phyloP scores from a whole-genome alignment of 352 stramenopile genomes.

The Phytophthora pisi region DNA sequence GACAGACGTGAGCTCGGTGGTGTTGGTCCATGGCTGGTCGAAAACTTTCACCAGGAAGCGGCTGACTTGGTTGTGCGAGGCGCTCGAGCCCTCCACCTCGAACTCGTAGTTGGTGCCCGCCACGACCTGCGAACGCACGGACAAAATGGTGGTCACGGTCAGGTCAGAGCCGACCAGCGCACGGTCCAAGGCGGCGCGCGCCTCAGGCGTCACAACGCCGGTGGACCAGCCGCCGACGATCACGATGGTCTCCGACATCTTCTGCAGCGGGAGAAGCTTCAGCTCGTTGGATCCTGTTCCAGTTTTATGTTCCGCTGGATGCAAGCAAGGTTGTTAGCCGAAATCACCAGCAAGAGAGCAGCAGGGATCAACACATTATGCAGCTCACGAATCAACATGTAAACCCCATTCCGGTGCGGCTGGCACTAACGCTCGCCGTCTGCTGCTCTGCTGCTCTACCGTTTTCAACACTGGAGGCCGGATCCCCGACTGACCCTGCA shows the following conservation, averaged over 20 bases:
- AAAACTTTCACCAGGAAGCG: constrained; percentile 39
- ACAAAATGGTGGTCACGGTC: constrained; percentile 31
- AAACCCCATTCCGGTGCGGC: constrained; percentile 14
- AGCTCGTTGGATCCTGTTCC: constrained; percentile 2
- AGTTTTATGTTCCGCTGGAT: constrained; percentile 13
- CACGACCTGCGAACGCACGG: constrained; percentile 44
- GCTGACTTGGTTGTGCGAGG: constrained; percentile 20
- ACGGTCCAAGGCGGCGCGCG: constrained; percentile 27
- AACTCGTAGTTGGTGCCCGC: constrained; percentile 52
- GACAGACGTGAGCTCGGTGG: constrained; percentile 35
- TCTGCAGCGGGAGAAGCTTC: constrained; percentile 2
- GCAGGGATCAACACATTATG: constrained; percentile 6
- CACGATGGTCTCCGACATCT: not conserved
- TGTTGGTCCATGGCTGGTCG: constrained; percentile 40
- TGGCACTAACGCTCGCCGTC: not conserved
- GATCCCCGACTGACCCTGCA: not conserved
- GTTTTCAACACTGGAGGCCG: constrained; percentile 2
- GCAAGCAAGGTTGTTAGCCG: constrained; percentile 10
- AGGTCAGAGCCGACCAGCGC: constrained; percentile 29
- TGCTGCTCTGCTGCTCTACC: constrained; percentile 14
- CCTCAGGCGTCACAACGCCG: constrained; percentile 26
- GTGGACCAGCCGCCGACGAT: constrained; percentile 36
- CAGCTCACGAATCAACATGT: constrained; percentile 33
- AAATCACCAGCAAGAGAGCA: constrained; percentile 2
- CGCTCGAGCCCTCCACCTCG: constrained; percentile 39